Conservation (phyloP, 2,329 filamentous ascomycete genomes). For the Pezicula rhizophila region DNA sequence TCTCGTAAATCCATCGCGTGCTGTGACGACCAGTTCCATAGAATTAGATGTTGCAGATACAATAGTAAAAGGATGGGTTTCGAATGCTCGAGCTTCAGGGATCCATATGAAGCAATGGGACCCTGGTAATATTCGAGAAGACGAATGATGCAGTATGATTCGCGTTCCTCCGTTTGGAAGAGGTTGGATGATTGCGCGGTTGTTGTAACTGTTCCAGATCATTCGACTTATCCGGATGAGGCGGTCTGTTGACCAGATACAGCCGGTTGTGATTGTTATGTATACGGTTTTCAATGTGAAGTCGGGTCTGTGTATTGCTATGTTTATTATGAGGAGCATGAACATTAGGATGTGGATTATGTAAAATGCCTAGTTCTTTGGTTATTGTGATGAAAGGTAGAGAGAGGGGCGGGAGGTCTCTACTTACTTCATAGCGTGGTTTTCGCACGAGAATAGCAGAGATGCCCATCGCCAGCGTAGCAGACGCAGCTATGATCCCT, state of each 20-base stretch:
- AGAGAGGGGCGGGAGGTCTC: background rate
- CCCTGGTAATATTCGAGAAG: constrained; percentile 38
- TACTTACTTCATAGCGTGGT: background rate
- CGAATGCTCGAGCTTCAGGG: constrained; percentile 45
- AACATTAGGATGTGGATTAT: constrained; percentile 43
- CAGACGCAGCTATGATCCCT: constrained; percentile 41
- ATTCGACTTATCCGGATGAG: constrained; percentile 40
- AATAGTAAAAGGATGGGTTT: constrained; percentile 59
- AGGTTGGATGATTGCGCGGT: constrained; percentile 44
- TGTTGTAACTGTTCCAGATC: constrained; percentile 39
- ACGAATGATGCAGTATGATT: constrained; percentile 43
- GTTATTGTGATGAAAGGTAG: background rate
- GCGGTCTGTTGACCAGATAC: constrained; percentile 45
- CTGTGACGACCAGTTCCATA: constrained; percentile 47
- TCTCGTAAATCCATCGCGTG: constrained; percentile 51
- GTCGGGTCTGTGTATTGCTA: constrained; percentile 45
- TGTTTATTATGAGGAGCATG: constrained; percentile 38
- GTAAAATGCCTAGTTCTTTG: constrained; percentile 40
- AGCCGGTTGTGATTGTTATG: constrained; percentile 34
- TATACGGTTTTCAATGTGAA: constrained; percentile 34
- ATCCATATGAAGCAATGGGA: constrained; percentile 60
- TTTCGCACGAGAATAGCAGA: constrained; percentile 22
- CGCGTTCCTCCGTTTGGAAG: constrained; percentile 47
- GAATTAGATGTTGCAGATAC: constrained; percentile 36
- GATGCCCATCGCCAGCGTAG: constrained; percentile 37